phyloP scores from a whole-genome alignment of 2,329 filamentous ascomycete species.

The Ramichloridium luteum region DNA sequence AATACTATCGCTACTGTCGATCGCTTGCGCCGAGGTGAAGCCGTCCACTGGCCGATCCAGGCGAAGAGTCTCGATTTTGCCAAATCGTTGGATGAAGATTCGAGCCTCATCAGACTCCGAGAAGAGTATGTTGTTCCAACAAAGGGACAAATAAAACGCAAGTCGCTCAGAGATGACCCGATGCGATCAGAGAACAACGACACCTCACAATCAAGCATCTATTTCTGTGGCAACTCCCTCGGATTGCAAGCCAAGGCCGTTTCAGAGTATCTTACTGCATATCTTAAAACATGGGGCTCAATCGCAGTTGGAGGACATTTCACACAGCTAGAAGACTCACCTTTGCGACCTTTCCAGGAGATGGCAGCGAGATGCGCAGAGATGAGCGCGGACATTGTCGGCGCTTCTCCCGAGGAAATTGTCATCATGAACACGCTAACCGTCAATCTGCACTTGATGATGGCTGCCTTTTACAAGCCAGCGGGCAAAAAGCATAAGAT shows the following conservation, averaged over 20 bases:
- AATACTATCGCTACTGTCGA: conserved; percentile 14
- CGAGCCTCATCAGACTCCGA: conserved; percentile 12
- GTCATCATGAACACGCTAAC: conserved; percentile 82
- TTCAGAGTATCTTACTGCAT: conserved; percentile 51
- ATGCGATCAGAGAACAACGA: no score
- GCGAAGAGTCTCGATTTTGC: conserved; percentile 18
- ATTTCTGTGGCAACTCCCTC: conserved; percentile 82
- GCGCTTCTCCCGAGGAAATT: conserved; percentile 59
- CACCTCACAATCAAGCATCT: conserved; percentile 40
- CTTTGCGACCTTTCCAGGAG: conserved; percentile 61
- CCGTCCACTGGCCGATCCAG: conserved; percentile 14
- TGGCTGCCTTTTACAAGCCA: conserved; percentile 73
- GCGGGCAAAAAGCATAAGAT: conserved; percentile 58
- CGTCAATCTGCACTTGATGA: conserved; percentile 67
- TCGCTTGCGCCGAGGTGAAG: conserved; percentile 16
- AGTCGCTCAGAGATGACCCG: conserved; percentile 34
- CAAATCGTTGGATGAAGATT: conserved; percentile 14
- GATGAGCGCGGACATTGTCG: conserved; percentile 60
- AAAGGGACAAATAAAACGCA: conserved; percentile 56
- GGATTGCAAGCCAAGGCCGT: conserved; percentile 67
- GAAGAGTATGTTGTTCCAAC: conserved; percentile 64
- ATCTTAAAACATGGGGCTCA: conserved; percentile 71
- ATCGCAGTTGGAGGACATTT: conserved; percentile 74
- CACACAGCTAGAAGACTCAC: conserved; percentile 42
- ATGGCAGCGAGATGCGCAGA: conserved; percentile 62